These are phyloP conservation scores for Apiotrichum porosum DNA, from an alignment of 1,284 basidiomycete species.

Conservation along the genomic window DNA sequence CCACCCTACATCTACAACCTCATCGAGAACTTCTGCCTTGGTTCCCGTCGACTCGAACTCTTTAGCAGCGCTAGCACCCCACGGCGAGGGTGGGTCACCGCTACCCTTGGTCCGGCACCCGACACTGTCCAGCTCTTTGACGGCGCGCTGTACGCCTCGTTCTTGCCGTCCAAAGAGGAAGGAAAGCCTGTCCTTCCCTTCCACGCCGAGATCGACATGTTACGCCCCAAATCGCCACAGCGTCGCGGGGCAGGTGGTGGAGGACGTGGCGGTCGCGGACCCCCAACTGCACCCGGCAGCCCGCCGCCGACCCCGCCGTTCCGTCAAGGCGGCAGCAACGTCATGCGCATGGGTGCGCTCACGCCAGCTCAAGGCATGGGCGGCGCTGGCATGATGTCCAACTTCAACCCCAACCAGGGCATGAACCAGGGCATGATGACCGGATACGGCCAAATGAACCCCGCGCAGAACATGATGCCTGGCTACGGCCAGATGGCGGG, in stretches of 20 bases:
- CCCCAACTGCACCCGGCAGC: not conserved
- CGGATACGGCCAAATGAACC: no score
- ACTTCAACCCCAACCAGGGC: no score
- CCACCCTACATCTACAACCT: constrained; percentile 93
- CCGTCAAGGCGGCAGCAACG: not conserved
- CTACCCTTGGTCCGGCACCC: constrained; percentile 51
- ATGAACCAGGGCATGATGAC: no score
- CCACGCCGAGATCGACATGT: constrained; percentile 62
- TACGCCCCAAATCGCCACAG: constrained; percentile 78
- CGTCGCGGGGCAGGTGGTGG: constrained; percentile 1
- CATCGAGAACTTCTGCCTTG: constrained; percentile 97
- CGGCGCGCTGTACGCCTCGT: constrained; percentile 57
- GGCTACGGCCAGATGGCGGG: constrained; percentile 7
- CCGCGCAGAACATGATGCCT: constrained; percentile 25
- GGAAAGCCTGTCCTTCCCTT: constrained; percentile 27
- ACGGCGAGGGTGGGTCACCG: constrained; percentile 88
- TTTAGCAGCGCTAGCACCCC: constrained; percentile 71
- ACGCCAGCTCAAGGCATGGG: constrained; percentile 6
- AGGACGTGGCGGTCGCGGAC: not conserved
- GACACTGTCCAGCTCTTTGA: constrained; percentile 27
- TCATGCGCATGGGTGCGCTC: constrained; percentile 18
- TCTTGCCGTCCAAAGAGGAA: constrained; percentile 23
- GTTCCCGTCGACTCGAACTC: constrained; percentile 82
- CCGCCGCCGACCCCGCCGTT: constrained; percentile 3
- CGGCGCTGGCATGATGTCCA: not conserved